phyloP scores from a whole-genome alignment of 176 grass and related monocot genomes.

The Olyra latifolia region DNA sequence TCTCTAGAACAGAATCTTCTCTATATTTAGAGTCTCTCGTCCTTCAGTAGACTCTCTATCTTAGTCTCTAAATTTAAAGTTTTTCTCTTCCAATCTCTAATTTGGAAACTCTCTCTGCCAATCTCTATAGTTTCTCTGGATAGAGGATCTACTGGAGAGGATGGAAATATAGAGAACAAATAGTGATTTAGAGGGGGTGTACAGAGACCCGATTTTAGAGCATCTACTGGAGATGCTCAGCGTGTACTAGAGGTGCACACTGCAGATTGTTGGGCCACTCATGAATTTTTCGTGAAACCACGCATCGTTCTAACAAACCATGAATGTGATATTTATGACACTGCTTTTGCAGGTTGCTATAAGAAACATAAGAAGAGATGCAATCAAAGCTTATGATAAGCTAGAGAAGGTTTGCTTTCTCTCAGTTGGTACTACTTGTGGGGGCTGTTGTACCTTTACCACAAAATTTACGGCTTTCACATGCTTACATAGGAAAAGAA shows the following conservation, averaged over 20 bases:
- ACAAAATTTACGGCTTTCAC: conserved; percentile 15
- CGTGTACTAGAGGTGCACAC: not conserved
- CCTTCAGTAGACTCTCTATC: too few species aligned
- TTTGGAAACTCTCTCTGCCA: too few species aligned
- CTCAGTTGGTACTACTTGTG: conserved; percentile 21
- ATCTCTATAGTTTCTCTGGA: too few species aligned
- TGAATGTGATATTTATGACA: conserved; percentile 1
- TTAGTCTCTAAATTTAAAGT: too few species aligned
- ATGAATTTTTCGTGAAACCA: not conserved
- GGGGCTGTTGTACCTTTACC: not conserved
- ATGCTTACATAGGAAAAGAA: conserved; percentile 80
- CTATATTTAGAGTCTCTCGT: too few species aligned
- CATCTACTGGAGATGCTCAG: too few species aligned
- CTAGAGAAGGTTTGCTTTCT: conserved; percentile 83
- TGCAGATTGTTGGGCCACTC: not conserved
- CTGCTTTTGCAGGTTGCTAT: conserved; percentile 68
- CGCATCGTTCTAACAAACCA: not conserved
- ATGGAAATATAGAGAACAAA: too few species aligned
- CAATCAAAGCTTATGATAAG: conserved; percentile 94
- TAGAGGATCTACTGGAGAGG: too few species aligned
- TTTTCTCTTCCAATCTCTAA: too few species aligned
- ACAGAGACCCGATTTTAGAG: too few species aligned
- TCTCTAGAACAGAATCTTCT: too few species aligned
- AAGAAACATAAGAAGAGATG: conserved; percentile 93
- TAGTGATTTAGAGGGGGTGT: too few species aligned